A percentile compares a stretch with the other conserved stretches of the same genome.
phyloP scores from a whole-genome alignment of 352 stramenopile genomes.

The Blastocystis sp. region DNA sequence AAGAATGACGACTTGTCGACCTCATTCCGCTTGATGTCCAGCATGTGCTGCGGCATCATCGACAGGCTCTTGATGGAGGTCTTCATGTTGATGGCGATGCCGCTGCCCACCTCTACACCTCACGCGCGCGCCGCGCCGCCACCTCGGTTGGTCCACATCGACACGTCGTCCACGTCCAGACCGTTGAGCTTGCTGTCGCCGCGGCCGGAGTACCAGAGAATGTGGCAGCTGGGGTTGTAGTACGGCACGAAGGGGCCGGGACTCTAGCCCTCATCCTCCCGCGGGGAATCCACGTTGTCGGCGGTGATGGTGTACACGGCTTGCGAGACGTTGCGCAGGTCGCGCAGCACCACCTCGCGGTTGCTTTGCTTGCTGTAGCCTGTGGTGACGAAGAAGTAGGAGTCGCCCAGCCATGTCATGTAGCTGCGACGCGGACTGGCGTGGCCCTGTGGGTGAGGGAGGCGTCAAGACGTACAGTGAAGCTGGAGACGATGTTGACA shows the following conservation, averaged over 20 bases:
- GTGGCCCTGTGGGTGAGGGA: conserved; percentile 20
- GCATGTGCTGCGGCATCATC: conserved; percentile 49
- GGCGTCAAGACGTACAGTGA: neutral
- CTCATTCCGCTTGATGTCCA: conserved; percentile 30
- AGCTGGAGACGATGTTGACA: neutral
- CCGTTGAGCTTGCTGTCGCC: conserved; percentile 48
- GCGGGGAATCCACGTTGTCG: neutral
- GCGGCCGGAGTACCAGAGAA: conserved; percentile 44
- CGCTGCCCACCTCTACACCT: conserved; percentile 35
- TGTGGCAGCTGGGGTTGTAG: conserved; percentile 56
- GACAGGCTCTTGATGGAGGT: conserved; percentile 24
- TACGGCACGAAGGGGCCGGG: conserved; percentile 48
- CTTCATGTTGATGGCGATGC: conserved; percentile 24
- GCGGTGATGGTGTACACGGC: conserved; percentile 53
- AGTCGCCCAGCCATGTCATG: conserved; percentile 50
- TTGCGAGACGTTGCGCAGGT: conserved; percentile 31
- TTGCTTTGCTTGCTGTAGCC: conserved; percentile 53
- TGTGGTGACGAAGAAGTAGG: conserved; percentile 46
- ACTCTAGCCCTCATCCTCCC: neutral
- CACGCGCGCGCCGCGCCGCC: neutral
- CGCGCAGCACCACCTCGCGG: conserved; percentile 47
- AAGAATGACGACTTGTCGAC: conserved; percentile 17
- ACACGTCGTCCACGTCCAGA: conserved; percentile 46
- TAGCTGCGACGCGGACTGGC: conserved; percentile 27
- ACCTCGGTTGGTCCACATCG: conserved; percentile 62